phyloP scores from a whole-genome alignment of 148 eudicot genomes.

The Bassia scoparia region DNA sequence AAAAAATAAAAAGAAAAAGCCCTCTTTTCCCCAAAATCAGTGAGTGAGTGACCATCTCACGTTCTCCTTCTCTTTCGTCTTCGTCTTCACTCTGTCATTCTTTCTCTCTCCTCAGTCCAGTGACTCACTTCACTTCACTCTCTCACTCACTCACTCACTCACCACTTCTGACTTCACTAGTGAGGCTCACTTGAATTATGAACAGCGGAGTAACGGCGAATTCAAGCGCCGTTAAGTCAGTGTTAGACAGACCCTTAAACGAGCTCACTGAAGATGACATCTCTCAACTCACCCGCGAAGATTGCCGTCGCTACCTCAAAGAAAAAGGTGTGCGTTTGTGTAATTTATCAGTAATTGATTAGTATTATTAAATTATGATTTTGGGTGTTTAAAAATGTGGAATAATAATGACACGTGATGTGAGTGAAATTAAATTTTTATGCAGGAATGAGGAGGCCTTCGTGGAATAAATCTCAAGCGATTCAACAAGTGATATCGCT shows the following conservation, averaged over 20 bases:
- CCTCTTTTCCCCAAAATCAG: neutral
- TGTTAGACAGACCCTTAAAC: conserved; percentile 69
- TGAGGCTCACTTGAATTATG: no score
- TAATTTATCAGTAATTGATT: neutral
- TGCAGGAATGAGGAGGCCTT: conserved; percentile 88
- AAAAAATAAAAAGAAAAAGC: neutral
- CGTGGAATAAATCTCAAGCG: conserved; percentile 99
- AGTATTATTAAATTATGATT: no score
- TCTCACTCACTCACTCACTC: no score
- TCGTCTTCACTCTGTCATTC: neutral
- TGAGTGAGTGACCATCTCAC: conserved; percentile 5
- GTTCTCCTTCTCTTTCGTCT: neutral
- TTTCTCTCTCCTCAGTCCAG: no score
- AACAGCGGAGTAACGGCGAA: conserved; percentile 37
- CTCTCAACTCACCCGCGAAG: conserved; percentile 97
- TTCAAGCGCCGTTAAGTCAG: conserved; percentile 29
- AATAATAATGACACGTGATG: conserved; percentile 9
- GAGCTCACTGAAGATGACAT: conserved; percentile 91
- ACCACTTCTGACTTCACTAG: no score
- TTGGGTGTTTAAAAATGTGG: no score
- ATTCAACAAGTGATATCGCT: conserved; percentile 90
- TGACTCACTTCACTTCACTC: no score
- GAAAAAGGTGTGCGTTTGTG: conserved; percentile 53
- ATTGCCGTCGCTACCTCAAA: conserved; percentile 93
- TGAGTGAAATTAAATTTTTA: no score